These are phyloP conservation scores for Jimgerdemannia lactiflua DNA, from an alignment of 192 early-diverging fungal genomes.

Conservation along the genomic window DNA sequence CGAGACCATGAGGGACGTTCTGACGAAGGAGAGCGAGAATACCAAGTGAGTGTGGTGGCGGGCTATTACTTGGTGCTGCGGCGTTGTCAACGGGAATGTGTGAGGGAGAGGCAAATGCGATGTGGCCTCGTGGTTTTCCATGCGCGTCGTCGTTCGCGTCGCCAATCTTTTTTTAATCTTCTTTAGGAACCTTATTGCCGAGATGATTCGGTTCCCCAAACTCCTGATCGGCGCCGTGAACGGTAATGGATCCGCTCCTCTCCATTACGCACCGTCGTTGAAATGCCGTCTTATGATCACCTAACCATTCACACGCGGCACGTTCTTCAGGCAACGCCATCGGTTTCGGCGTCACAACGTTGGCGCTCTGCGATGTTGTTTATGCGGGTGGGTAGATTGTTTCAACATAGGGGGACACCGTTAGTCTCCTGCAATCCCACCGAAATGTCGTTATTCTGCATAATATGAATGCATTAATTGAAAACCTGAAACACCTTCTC, in stretches of 20 bases:
- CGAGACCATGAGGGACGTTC: slow-evolving; percentile 34
- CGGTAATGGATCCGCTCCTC: slow-evolving; percentile 33
- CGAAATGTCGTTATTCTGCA: too few species aligned
- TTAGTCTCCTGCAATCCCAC: too few species aligned
- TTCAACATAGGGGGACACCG: background rate
- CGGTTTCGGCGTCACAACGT: slow-evolving; percentile 66
- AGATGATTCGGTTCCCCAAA: slow-evolving; percentile 62
- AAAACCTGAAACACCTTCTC: background rate
- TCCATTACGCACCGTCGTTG: too few species aligned
- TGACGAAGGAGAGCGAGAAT: slow-evolving; percentile 43
- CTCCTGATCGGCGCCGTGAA: slow-evolving; percentile 70
- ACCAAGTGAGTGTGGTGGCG: slow-evolving; percentile 22
- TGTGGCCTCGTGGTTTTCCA: background rate
- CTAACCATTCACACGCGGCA: slow-evolving; percentile 3
- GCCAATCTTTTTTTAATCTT: background rate
- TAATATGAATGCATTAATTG: too few species aligned
- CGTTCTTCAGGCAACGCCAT: slow-evolving; percentile 48
- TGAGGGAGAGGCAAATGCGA: too few species aligned
- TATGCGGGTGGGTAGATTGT: slow-evolving; percentile 31
- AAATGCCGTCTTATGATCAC: background rate
- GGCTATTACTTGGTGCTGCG: too few species aligned
- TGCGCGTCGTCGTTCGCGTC: too few species aligned
- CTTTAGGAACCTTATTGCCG: slow-evolving; percentile 19
- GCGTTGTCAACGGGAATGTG: too few species aligned
- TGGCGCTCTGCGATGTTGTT: slow-evolving; percentile 68